A percentile compares a stretch with the other conserved stretches of the same genome.
These are phyloP conservation scores for Fusarium mexicanum DNA, from an alignment of 2,329 filamentous ascomycete species.

Conservation along the genomic window DNA sequence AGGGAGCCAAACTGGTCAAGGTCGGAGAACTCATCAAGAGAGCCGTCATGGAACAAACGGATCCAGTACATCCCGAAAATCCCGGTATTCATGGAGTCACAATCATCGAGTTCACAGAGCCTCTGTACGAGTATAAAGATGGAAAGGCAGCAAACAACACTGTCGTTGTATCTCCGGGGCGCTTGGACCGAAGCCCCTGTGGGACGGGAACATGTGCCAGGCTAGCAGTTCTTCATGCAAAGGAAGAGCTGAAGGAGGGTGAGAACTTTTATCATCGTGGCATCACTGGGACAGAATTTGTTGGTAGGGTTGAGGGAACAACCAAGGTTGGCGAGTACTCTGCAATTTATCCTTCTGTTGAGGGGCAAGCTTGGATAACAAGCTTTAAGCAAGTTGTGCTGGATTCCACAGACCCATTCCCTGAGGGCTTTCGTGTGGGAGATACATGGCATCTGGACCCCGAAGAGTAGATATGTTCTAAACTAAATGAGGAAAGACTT, in stretches of 20 bases:
- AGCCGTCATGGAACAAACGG: slow-evolving; percentile 13
- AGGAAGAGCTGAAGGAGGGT: slow-evolving; percentile 13
- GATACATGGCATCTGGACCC: slow-evolving; percentile 20
- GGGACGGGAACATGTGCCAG: slow-evolving; percentile 31
- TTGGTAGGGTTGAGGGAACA: slow-evolving; percentile 3
- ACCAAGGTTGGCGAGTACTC: slow-evolving; percentile 11
- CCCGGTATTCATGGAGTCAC: slow-evolving; percentile 21
- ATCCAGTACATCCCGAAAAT: slow-evolving; percentile 22
- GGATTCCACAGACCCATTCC: slow-evolving; percentile 26
- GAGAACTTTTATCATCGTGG: slow-evolving; percentile 21
- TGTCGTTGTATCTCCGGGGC: slow-evolving; percentile 23
- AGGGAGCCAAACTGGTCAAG: slow-evolving; percentile 19
- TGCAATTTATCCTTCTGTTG: slow-evolving; percentile 21
- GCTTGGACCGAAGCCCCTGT: slow-evolving; percentile 27
- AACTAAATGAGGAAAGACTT: not conserved
- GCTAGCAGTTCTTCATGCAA: slow-evolving; percentile 19
- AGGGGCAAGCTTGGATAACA: slow-evolving; percentile 25
- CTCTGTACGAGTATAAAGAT: not conserved
- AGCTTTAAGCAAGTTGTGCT: slow-evolving; percentile 28
- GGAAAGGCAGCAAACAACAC: slow-evolving; percentile 22
- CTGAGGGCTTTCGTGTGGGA: slow-evolving; percentile 21
- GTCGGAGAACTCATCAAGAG: slow-evolving; percentile 31
- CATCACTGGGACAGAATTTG: slow-evolving; percentile 23
- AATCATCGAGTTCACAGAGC: slow-evolving; percentile 29
- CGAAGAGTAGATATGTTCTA: not conserved